Base-by-base conservation (phyloP, 169 alveolate genomes). In the Cryptosporidium bovis region DNA sequence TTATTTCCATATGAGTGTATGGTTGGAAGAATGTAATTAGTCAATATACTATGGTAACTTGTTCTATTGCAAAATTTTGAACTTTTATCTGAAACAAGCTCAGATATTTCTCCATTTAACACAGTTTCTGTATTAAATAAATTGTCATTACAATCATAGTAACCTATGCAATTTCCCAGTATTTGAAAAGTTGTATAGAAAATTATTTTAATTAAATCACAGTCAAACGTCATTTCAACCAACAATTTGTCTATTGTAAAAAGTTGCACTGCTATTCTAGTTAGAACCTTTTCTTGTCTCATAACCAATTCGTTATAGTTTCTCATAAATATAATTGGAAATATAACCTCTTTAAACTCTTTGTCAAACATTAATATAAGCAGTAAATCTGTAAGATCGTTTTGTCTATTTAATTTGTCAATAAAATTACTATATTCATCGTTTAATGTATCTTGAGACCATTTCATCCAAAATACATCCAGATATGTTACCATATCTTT, bases 261-360 rank as follows among this genome's bases (percentile, higher is more conserved):
- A 18, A 77, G 64, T 33, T 77, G 87, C 15, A 77, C 87, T 8
- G 87, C 87, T 24, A 77, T 77, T 48, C 87, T 77, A 20, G 87
- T 77, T 6, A 77, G 31, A 15, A 62, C 87, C 50, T 40, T 77
- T 44, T 77, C 87, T 24, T 77, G 87, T 40, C 71, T 77, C 36
- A 18, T 55, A 3, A 60, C 87, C 51, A 77, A 29, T 3, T 77
- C 87, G 48, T 27, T 60, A 29, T 77, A 77, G 20, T 77, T 77
- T 18, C 87, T 55, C 31, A 77, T 34, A 24, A 77, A 77, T 20
- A 77, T 77, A 8, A 20, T 36, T 0, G 87, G 87, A 27, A 77
- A 77, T n/a, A 60, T 48, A 50, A 18, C 60, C n/a, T 62, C 71
- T 40, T 77, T 77, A 48, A 77, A 77, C n/a, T 18, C 48, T 13